Base-by-base conservation (phyloP, 306 rosid species). In the Dalbergia cultrata region DNA sequence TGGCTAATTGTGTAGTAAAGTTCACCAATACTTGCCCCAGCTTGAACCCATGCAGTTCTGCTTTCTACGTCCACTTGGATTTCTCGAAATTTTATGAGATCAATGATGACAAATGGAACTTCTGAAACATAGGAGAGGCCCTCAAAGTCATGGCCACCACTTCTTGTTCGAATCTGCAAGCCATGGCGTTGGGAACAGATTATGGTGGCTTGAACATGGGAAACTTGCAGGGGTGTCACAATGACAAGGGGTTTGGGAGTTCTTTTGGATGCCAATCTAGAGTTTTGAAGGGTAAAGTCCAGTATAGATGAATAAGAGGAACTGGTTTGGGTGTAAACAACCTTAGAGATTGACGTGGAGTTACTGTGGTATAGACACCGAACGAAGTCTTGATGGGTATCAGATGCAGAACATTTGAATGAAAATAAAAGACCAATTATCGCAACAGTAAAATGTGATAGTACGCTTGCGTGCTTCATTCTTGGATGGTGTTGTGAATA, bases 71-170 rank as follows among this genome's bases (percentile, higher is more conserved):
- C 74, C 0, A 93, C 83, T n/a, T 47, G 5, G 9, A 89, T 57
- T 5, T 85, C 67, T 59, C 89, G 61, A 21, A 84, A 67, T 74
- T 86, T 88, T 76, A 89, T 87, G 86, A 93, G 85, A 53, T 93
- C 94, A 13, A 92, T 3, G 49, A 90, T 11, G 45, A 90, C 60
- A 64, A 88, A 92, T 0, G 89, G 88, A 56, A 75, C 75, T n/a
- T 80, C 43, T 1, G 92, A 80, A 14, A 90, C 81, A 60, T 88
- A 89, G 0, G 94, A 89, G 47, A 89, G 90, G 12, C 85, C 85
- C 77, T 82, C 85, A 5, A 60, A 76, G 22, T 91, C 97, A 41
- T 89, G 97, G 54, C 97, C 92, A 0, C 97, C 94, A 6, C 94
- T 89, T 44, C 94, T 79, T 45, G 86, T 90, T 79, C 92, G 59